Evolutionary conservation across 805 yeast species (phyloP), one percentile per base, ranked within the genome.

Genomic region (Debaryomyces castellii): DNA sequence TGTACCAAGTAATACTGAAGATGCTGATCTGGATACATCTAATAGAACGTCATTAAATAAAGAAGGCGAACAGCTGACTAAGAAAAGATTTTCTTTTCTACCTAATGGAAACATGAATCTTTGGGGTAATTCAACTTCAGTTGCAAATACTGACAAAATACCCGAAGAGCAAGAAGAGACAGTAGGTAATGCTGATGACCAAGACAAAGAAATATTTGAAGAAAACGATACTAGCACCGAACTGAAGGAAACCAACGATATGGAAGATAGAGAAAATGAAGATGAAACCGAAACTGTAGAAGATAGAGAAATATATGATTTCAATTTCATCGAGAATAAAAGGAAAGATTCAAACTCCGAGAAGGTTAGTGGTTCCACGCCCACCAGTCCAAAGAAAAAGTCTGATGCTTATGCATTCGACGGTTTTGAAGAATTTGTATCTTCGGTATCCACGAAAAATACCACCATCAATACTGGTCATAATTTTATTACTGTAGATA

Each of bases 341-440:
- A n/a, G n/a, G n/a, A n/a, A n/a, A n/a, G n/a, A n/a, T n/a, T n/a
- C n/a, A n/a, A n/a, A n/a, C n/a, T n/a, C n/a, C n/a, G n/a, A n/a
- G n/a, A n/a, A n/a, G n/a, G n/a, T n/a, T n/a, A n/a, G n/a, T n/a
- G n/a, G n/a, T n/a, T n/a, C n/a, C n/a, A n/a, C n/a, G n/a, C n/a
- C n/a, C n/a, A n/a, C n/a, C n/a, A n/a, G n/a, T n/a, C n/a, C n/a
- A n/a, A n/a, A n/a, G n/a, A n/a, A n/a, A n/a, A n/a, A 28, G 14
- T 5, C 12, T 11, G 33, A 28, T 4, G 6, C 14, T 3, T 14
- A 28, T 6, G 17, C 8, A n/a, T n/a, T n/a, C 9, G 60, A 57
- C 33, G 64, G 60, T 10, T 58, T 60, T 43, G 54, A 55, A 7
- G 64, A 57, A 10, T 61, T 61, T 40, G 46, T 53, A 2, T 49